Conservation (phyloP, 2,329 filamentous ascomycete species). For the Cordyceps militaris region DNA sequence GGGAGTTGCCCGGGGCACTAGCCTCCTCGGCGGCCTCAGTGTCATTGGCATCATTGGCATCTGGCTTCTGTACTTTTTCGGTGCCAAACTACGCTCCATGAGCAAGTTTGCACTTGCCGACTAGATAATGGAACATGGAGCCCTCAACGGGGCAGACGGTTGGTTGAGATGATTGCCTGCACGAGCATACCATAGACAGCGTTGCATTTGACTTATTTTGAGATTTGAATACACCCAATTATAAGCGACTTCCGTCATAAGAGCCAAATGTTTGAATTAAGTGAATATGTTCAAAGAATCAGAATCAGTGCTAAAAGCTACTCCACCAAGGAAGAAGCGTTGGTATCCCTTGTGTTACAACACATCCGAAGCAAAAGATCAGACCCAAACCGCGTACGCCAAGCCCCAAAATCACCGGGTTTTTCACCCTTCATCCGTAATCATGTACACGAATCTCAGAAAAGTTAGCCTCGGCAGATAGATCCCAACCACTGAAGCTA, state of each 20-base stretch:
- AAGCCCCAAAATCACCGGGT: background rate
- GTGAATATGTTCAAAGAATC: background rate
- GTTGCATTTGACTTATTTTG: background rate
- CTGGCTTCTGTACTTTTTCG: slow-evolving; percentile 51
- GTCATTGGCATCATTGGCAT: slow-evolving; percentile 51
- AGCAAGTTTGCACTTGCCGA: slow-evolving; percentile 48
- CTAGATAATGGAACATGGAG: background rate
- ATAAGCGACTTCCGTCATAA: too few relatives aligned
- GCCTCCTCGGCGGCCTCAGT: slow-evolving; percentile 48
- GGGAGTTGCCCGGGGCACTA: slow-evolving; percentile 50
- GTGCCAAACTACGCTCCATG: slow-evolving; percentile 45
- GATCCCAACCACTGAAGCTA: background rate
- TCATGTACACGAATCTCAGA: background rate
- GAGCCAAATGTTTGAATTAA: background rate
- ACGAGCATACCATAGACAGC: background rate
- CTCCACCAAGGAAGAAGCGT: background rate
- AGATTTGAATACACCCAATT: too few relatives aligned
- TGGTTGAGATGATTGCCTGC: background rate
- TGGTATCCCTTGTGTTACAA: background rate
- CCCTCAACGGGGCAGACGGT: background rate
- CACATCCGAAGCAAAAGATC: background rate
- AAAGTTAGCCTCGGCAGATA: background rate
- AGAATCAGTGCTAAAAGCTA: background rate
- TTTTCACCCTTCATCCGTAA: background rate
- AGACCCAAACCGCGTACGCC: background rate